Base-by-base conservation (phyloP, 169 alveolate genomes). In the Blepharisma undulans region DNA sequence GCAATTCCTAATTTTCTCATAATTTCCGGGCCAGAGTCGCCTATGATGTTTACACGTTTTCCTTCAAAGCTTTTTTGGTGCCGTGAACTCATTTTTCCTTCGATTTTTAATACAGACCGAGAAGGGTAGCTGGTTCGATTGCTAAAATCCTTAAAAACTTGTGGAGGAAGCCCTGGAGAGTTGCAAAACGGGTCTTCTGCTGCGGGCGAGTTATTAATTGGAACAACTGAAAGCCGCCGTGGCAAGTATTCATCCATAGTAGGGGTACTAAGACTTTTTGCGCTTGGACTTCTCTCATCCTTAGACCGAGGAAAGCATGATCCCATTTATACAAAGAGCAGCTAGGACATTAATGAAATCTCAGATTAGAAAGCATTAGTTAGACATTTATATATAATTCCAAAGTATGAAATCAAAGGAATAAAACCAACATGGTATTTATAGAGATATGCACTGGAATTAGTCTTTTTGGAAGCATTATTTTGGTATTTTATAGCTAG, bases 51-150 rank as follows among this genome's bases (percentile, higher is more conserved):
- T 10, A 36, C 18, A 7, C 14, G 6, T 48, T 88, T 88, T 18
- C 77, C 92, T 36, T 88, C 92, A 76, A 74, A 88, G 34, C 78
- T n/a, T 19, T 32, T 34, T 76, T 88, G 79, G 16, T 27, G 29
- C 0, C 29, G n/a, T 0, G 30, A 25, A 48, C 72, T 10, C 7
- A 72, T 88, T 61, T 21, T 27, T 34, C 92, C 92, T 74, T 33
- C 74, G 19, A 76, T 16, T 22, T 19, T 71, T 86, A 86, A 59
- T 18, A 59, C 21, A 19, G 66, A 3, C 66, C 14, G 66, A 10
- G 66, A 48, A 5, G 66, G 29, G 29, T 74, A 74, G 66, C 66
- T 12, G 66, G 1, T 48, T 18, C 14, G 66, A 48, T 12, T 10
- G 14, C 14, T 48, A 48, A 48, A 10, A 12, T 48, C 66, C 14